Evolutionary conservation across 192 early-diverging fungal genomes (phyloP).

Genomic region (Mortierella hygrophila): DNA sequence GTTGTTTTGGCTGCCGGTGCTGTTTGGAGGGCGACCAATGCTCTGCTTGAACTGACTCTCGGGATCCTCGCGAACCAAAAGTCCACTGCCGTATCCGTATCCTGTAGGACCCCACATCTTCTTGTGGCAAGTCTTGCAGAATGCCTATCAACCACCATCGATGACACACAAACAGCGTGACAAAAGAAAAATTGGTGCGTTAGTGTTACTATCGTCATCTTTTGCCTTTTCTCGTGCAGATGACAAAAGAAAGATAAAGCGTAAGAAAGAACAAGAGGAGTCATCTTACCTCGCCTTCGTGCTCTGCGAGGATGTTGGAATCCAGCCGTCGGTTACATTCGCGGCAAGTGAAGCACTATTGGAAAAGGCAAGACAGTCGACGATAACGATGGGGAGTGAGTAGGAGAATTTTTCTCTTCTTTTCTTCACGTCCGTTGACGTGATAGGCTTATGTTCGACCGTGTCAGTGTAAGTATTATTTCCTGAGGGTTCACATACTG

Average conservation of each 20-base stretch:
- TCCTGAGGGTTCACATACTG: slow-evolving; percentile 20
- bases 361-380: background rate
- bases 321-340: slow-evolving; percentile 71
- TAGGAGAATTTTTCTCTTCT: background rate
- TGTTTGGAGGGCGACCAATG: slow-evolving; percentile 42
- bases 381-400: too few relatives aligned
- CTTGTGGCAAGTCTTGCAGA: slow-evolving; percentile 68
- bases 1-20: slow-evolving; percentile 2
- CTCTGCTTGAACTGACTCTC: slow-evolving; percentile 52
- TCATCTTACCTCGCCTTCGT: slow-evolving; percentile 63
- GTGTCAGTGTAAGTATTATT: background rate
- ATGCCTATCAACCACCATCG: slow-evolving; percentile 55
- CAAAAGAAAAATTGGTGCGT: background rate
- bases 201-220: background rate
- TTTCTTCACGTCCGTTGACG: background rate
- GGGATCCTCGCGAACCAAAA: slow-evolving; percentile 45
- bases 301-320: slow-evolving; percentile 64
- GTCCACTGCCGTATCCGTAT: slow-evolving; percentile 45
- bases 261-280: background rate
- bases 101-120: slow-evolving; percentile 71
- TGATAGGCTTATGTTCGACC: background rate
- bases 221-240: background rate
- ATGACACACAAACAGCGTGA: background rate
- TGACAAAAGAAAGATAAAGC: background rate
- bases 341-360: slow-evolving; percentile 39